These are phyloP conservation scores for Zalaria obscura DNA, from an alignment of 2,329 filamentous ascomycete species.

Conservation along the genomic window DNA sequence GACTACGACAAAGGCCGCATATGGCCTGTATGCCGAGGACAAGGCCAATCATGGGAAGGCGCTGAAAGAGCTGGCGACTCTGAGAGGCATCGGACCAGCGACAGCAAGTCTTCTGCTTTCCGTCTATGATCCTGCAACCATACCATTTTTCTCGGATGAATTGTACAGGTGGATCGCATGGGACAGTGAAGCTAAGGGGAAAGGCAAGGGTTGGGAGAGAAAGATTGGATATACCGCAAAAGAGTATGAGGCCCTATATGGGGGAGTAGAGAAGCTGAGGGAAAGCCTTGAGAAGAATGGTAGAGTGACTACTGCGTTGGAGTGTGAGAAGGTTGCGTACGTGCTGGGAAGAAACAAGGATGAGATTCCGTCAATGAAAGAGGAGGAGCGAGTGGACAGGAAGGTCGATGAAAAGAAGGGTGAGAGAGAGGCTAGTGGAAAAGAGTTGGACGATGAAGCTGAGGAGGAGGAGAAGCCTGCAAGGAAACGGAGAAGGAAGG, in stretches of 20 bases:
- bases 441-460: neutral
- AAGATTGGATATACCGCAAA: constrained; percentile 54
- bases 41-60: constrained; percentile 5
- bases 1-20: constrained; percentile 37
- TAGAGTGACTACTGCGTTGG: constrained; percentile 36
- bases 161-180: constrained; percentile 55
- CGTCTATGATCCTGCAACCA: constrained; percentile 42
- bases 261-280: constrained; percentile 17
- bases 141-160: constrained; percentile 72
- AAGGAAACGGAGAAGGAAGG: neutral
- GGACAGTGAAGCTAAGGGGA: constrained; percentile 27
- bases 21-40: constrained; percentile 21
- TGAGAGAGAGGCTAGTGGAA: neutral
- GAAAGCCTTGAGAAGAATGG: constrained; percentile 27
- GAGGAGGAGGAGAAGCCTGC: neutral
- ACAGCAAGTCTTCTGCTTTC: constrained; percentile 63
- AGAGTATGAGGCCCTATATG: constrained; percentile 49
- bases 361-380: neutral
- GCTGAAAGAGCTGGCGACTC: constrained; percentile 34
- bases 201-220: constrained; percentile 27
- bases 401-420: neutral
- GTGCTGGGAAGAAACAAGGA: constrained; percentile 40
- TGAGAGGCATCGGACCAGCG: constrained; percentile 68
- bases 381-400: neutral
- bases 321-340: constrained; percentile 58